phyloP scores from a whole-genome alignment of 2,329 filamentous ascomycete genomes.

The Microsporum canis region DNA sequence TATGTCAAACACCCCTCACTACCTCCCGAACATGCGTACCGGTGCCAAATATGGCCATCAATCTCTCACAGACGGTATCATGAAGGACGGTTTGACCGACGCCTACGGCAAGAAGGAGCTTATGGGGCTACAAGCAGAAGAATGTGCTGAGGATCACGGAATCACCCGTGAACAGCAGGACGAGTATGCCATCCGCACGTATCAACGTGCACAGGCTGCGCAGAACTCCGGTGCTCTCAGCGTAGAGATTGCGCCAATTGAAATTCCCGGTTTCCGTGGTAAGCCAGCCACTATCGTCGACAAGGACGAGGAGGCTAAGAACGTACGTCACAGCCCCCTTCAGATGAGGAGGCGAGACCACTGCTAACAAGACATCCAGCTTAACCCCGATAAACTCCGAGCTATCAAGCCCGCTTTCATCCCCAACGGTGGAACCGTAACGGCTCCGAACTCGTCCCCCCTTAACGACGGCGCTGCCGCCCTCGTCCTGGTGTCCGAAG shows the following conservation, averaged over 20 bases:
- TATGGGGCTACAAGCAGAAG: conserved; percentile 88
- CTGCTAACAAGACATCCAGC: conserved; percentile 25
- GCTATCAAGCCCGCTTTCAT: conserved; percentile 75
- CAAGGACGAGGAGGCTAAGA: conserved; percentile 91
- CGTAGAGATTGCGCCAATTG: conserved; percentile 77
- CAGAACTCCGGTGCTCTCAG: conserved; percentile 70
- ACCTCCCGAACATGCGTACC: conserved; percentile 73
- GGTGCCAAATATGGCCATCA: conserved; percentile 93
- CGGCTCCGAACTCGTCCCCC: conserved; percentile 90
- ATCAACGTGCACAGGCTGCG: conserved; percentile 84
- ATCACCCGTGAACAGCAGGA: conserved; percentile 81
- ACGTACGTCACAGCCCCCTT: conserved; percentile 40
- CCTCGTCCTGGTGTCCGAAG: conserved; percentile 85
- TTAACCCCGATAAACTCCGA: conserved; percentile 72
- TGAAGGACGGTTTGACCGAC: conserved; percentile 90
- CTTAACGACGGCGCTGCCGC: conserved; percentile 92
- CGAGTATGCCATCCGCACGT: conserved; percentile 87
- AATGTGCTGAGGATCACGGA: conserved; percentile 74
- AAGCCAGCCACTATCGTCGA: conserved; percentile 75
- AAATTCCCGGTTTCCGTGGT: conserved; percentile 76
- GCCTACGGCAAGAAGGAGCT: conserved; percentile 86
- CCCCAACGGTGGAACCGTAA: conserved; percentile 69
- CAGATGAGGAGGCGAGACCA: background rate
- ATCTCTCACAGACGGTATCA: conserved; percentile 75
- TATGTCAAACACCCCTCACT: conserved; percentile 97